These are phyloP conservation scores for Leccinum obscurum DNA, from an alignment of 768 basidiomycete species.

Conservation along the genomic window DNA sequence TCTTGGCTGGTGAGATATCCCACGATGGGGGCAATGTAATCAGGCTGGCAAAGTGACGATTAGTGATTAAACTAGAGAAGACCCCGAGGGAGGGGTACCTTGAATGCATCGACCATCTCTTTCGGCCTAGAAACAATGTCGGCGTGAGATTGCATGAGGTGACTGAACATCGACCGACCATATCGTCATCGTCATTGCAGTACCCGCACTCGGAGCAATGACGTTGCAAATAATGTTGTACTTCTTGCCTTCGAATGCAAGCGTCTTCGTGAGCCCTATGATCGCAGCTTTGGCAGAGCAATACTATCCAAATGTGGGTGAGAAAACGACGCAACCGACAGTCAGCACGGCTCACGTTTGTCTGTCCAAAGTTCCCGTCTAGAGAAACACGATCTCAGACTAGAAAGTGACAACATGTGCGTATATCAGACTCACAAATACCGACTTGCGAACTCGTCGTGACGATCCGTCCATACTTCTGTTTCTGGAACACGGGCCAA, in stretches of 20 bases:
- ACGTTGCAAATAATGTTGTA: constrained; percentile 89
- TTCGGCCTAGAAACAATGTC: constrained; percentile 51
- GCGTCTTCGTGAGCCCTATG: constrained; percentile 83
- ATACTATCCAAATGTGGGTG: constrained; percentile 48
- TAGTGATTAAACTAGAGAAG: neutral
- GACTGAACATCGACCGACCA: constrained; percentile 44
- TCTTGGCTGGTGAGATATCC: constrained; percentile 86
- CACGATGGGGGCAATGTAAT: constrained; percentile 90
- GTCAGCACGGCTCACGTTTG: constrained; percentile 54
- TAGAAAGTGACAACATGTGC: neutral
- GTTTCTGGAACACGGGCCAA: constrained; percentile 96
- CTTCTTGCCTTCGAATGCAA: constrained; percentile 89
- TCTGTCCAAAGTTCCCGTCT: constrained; percentile 97
- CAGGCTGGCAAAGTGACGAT: constrained; percentile 52
- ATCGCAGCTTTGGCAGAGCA: constrained; percentile 92
- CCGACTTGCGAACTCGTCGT: constrained; percentile 94
- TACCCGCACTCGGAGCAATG: constrained; percentile 86
- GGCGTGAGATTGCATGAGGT: neutral
- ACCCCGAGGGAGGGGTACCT: constrained; percentile 43
- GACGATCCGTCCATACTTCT: constrained; percentile 93
- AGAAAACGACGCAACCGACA: neutral
- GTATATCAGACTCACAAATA: constrained; percentile 62
- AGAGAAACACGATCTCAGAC: constrained; percentile 1
- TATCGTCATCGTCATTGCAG: constrained; percentile 86
- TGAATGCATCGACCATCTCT: constrained; percentile 88